Evolutionary conservation across 1,284 basidiomycete genomes (phyloP).

Genomic region (Leccinum angustisporum): DNA sequence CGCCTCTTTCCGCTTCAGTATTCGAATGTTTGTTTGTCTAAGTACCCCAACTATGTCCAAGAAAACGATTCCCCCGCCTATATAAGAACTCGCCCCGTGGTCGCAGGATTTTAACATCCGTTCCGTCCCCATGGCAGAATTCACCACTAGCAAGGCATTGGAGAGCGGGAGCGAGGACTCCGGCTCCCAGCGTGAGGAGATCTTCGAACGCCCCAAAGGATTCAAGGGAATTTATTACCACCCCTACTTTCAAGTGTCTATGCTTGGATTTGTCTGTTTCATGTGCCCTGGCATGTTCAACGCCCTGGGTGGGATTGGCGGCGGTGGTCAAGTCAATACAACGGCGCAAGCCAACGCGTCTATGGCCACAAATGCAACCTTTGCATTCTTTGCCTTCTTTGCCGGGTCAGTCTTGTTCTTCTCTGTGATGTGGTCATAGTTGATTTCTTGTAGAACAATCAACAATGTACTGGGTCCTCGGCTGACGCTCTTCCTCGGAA

Average conservation of each 20-base stretch:
- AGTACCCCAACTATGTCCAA: slow-evolving; percentile 11
- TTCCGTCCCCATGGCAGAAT: slow-evolving; percentile 18
- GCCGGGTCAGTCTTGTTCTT: slow-evolving; percentile 27
- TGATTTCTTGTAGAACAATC: slow-evolving; percentile 50
- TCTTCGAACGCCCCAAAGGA: slow-evolving; percentile 33
- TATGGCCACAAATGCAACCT: slow-evolving; percentile 67
- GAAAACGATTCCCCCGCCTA: not conserved
- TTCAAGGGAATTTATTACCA: slow-evolving; percentile 37
- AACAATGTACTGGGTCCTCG: slow-evolving; percentile 77
- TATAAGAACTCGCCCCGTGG: slow-evolving; percentile 16
- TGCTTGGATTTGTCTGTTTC: slow-evolving; percentile 48
- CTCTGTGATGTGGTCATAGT: not conserved
- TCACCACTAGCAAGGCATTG: slow-evolving; percentile 18
- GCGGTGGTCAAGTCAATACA: slow-evolving; percentile 63
- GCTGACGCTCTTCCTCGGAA: slow-evolving; percentile 70
- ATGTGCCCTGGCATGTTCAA: slow-evolving; percentile 38
- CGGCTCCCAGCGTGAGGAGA: slow-evolving; percentile 18
- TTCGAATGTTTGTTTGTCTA: slow-evolving; percentile 1
- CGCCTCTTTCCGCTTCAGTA: not conserved
- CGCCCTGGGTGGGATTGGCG: slow-evolving; percentile 56
- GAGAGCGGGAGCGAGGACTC: slow-evolving; percentile 27
- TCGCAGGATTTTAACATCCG: not conserved
- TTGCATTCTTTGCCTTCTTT: slow-evolving; percentile 55
- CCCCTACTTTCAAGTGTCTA: slow-evolving; percentile 36
- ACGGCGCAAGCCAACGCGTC: slow-evolving; percentile 64